Base-by-base conservation (phyloP, 305 asterid species). In the Fraxinus albicans region DNA sequence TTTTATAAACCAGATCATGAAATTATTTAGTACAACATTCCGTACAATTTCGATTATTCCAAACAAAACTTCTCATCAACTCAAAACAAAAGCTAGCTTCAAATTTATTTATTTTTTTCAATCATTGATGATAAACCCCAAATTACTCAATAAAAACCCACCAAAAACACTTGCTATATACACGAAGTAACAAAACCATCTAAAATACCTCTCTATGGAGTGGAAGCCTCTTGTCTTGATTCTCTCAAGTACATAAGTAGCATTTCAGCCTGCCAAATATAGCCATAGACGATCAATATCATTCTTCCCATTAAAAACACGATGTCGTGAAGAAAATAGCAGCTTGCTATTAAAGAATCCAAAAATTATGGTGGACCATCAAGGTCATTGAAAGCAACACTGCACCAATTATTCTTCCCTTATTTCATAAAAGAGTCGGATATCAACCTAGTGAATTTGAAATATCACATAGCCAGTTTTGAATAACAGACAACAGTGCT, bases 181-280 rank as follows among this genome's bases (percentile, higher is more conserved):
- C 8, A 83, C 31, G 0, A 2, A 73, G 70, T 44, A 38, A 17
- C 19, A 78, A 23, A 73, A 40, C 77, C 80, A 40, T 23, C 77
- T 25, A 34, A 38, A 44, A 80, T 77, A 3, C 3, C 55, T 34
- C 73, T 31, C 2, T 78, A 87, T 76, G 88, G 79, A 67, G 47
- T 53, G 75, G 86, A 83, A 80, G 84, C 85, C 85, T 87, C 88
- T 38, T 25, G 80, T 79, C 87, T 83, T 31, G 87, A 67, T 70
- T 87, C 88, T 73, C 88, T 85, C 85, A 87, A 76, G 69, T 80
- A 83, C 85, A 78, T 76, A 74, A 87, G 86, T 12, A 87, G 85
- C 0, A 76, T 79, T 76, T 83, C 86, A 80, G 88, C 88, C 90
- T 87, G 90, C 84, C 83, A 74, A 83, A 44, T 63, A 60, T 8